These are phyloP conservation scores for Filobasidium uniguttulatum DNA, from an alignment of 1,284 basidiomycete genomes.

Conservation along the genomic window DNA sequence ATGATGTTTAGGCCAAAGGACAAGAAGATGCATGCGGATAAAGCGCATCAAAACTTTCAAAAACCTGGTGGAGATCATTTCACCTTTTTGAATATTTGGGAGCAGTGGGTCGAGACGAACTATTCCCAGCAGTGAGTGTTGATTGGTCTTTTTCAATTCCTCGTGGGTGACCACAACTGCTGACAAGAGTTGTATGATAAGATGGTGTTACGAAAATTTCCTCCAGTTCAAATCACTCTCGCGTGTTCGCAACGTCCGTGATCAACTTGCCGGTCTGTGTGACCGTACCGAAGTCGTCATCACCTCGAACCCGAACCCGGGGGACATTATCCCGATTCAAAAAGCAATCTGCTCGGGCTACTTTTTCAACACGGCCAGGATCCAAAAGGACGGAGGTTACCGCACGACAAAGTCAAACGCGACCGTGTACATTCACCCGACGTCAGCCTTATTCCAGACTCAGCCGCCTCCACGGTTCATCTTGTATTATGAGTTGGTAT, in stretches of 20 bases:
- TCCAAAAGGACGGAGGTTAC: conserved; percentile 86
- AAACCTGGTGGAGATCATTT: conserved; percentile 96
- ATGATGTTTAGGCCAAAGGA: conserved; percentile 96
- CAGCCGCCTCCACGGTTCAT: conserved; percentile 85
- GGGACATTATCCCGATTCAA: conserved; percentile 83
- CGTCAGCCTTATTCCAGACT: conserved; percentile 83
- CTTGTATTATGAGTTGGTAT: conserved; percentile 72
- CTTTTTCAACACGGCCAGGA: conserved; percentile 83
- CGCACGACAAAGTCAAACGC: conserved; percentile 87
- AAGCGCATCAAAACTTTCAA: conserved; percentile 91
- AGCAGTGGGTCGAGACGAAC: conserved; percentile 95
- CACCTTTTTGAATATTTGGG: conserved; percentile 91
- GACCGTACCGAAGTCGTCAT: conserved; percentile 93
- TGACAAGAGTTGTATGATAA: conserved; percentile 11
- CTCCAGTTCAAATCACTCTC: conserved; percentile 91
- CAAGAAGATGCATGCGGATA: conserved; percentile 87
- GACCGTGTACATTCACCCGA: conserved; percentile 92
- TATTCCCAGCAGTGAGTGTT: conserved; percentile 70
- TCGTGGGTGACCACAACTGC: neutral
- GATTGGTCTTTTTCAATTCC: too few species aligned
- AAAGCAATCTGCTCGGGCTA: conserved; percentile 90
- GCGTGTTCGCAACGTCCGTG: conserved; percentile 82
- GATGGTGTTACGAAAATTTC: conserved; percentile 85
- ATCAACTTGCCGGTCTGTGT: conserved; percentile 87
- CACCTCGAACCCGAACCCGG: conserved; percentile 69